A percentile compares a stretch with the other conserved stretches of the same genome.
Conservation (phyloP, 306 rosid genomes). For the Rosa persica region DNA sequence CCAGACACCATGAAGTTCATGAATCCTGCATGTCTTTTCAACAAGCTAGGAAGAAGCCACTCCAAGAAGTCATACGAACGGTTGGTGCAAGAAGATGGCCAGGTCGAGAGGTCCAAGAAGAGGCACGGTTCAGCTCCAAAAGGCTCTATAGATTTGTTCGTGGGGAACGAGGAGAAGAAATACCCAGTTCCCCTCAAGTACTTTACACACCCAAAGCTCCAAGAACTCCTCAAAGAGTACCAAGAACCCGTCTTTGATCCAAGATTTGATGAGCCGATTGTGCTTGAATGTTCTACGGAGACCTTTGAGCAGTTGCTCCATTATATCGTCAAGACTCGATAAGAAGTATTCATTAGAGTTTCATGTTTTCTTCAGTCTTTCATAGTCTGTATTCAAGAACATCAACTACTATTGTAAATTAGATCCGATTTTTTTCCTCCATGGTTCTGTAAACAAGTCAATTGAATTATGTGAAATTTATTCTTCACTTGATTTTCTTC, state of each 20-base stretch:
- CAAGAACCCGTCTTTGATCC: not conserved
- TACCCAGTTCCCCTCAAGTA: not conserved
- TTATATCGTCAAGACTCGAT: not conserved
- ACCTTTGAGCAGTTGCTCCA: not conserved
- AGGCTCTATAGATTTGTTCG: not conserved
- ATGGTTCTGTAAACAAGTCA: not conserved
- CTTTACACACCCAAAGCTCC: not conserved
- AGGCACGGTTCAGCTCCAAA: not conserved
- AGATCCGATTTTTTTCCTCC: too few species aligned
- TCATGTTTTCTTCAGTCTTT: too few species aligned
- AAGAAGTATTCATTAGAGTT: not conserved
- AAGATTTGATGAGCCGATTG: not conserved
- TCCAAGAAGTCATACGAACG: not conserved
- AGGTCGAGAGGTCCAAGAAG: not conserved
- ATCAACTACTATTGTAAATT: not conserved
- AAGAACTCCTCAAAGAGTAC: not conserved
- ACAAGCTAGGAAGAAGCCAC: not conserved
- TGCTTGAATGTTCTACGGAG: not conserved
- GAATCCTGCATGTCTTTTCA: not conserved
- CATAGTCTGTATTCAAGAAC: too few species aligned
- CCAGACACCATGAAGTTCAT: not conserved
- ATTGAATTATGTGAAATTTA: too few species aligned
- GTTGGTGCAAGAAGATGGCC: not conserved
- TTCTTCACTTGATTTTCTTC: too few species aligned
- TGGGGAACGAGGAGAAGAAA: not conserved